Evolutionary conservation across 257 asterid species (phyloP).

Genomic region (Plantago ovata): DNA sequence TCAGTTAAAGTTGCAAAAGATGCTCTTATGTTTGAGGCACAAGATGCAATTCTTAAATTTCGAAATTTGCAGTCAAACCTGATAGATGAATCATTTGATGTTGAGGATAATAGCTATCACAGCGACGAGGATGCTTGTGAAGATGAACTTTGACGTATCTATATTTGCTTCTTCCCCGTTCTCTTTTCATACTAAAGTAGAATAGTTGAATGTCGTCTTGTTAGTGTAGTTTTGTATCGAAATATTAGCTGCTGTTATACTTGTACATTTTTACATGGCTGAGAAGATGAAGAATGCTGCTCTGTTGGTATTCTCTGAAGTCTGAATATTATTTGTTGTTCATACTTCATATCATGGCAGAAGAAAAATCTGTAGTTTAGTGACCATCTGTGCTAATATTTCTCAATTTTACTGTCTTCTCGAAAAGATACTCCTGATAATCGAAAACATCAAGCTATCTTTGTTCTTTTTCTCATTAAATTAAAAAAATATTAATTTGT

Average conservation of each 20-base stretch:
- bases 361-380: too few relatives aligned
- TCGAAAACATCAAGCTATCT: too few relatives aligned
- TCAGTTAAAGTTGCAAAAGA: conserved; percentile 56
- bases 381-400: too few relatives aligned
- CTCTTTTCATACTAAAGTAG: conserved; percentile 8
- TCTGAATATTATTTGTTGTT: too few relatives aligned
- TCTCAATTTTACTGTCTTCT: too few relatives aligned
- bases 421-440: too few relatives aligned
- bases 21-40: conserved; percentile 58
- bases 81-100: conserved; percentile 14
- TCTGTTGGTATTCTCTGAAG: too few relatives aligned
- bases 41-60: conserved; percentile 48
- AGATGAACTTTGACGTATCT: conserved; percentile 18
- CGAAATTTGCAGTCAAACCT: conserved; percentile 30
- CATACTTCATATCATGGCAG: too few relatives aligned
- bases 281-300: not conserved
- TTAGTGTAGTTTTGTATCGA: conserved; percentile 3
- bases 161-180: not conserved
- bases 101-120: conserved; percentile 19
- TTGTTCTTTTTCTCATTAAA: too few relatives aligned
- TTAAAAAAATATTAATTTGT: too few relatives aligned
- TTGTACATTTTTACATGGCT: not conserved
- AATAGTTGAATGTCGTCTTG: not conserved
- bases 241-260: not conserved
- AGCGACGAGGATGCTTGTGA: too few relatives aligned